Conservation (phyloP, 306 rosid genomes). For the Oemleria cerasiformis region DNA sequence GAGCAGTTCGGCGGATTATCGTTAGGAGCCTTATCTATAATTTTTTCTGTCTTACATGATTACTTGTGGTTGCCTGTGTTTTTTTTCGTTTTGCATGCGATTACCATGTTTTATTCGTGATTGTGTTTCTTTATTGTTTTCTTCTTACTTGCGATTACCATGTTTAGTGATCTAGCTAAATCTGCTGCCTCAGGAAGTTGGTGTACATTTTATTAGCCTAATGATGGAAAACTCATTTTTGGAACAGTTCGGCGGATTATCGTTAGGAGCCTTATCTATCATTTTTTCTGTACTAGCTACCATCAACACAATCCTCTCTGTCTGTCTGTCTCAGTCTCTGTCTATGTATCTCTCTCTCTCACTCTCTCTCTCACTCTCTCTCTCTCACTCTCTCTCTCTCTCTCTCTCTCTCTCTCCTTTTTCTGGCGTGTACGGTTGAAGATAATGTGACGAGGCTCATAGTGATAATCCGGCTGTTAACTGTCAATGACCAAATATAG, state of each 20-base stretch:
- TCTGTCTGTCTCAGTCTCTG: neutral
- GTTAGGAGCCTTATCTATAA: neutral
- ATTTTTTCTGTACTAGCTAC: neutral
- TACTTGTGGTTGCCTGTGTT: neutral
- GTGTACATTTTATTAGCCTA: neutral
- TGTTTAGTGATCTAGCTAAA: neutral
- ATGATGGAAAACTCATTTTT: conserved; percentile 20
- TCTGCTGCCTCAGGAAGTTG: neutral
- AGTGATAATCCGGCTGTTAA: neutral
- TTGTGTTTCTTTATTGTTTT: no score
- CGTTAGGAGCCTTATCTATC: neutral
- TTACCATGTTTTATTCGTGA: no score
- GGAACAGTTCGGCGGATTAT: conserved; percentile 12
- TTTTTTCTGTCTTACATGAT: neutral
- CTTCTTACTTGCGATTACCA: no score
- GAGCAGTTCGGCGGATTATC: conserved; percentile 13
- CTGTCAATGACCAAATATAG: conserved; percentile 6
- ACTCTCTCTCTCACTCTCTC: no score
- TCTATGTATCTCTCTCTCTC: neutral
- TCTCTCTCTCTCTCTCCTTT: neutral
- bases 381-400: neutral
- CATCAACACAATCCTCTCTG: neutral
- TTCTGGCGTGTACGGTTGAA: neutral
- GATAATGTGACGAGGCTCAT: conserved; percentile 5
- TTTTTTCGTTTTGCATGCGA: neutral